Conservation (phyloP, 1,284 basidiomycete genomes). For the Sporisorium graminicola region DNA sequence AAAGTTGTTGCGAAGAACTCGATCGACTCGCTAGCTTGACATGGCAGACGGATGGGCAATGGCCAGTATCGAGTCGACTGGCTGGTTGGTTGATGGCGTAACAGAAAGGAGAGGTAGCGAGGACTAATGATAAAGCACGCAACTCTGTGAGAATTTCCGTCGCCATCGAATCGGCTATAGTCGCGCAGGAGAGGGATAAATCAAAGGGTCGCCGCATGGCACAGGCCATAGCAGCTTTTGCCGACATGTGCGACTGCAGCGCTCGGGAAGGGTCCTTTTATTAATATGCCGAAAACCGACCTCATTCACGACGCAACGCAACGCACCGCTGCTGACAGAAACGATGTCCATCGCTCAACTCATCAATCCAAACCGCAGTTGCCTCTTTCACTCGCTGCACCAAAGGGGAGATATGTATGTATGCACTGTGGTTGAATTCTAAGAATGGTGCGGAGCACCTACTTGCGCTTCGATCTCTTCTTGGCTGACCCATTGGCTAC, state of each 20-base stretch:
- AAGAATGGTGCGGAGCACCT: neutral
- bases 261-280: neutral
- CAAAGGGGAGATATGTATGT: neutral
- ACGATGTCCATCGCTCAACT: neutral
- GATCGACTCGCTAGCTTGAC: neutral
- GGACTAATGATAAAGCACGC: neutral
- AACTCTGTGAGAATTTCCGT: neutral
- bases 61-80: too few relatives aligned
- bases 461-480: conserved; percentile 31
- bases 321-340: too few relatives aligned
- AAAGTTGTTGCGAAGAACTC: neutral
- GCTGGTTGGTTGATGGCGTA: neutral
- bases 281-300: neutral
- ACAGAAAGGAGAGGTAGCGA: neutral
- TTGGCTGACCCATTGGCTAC: conserved; percentile 3
- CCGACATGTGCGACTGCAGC: neutral
- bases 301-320: too few relatives aligned
- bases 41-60: neutral
- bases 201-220: neutral
- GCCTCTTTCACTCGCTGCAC: neutral
- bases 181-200: conserved; percentile 1
- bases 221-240: too few relatives aligned
- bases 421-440: neutral
- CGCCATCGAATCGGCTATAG: neutral
- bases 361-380: neutral